Conservation (phyloP, 139 green algal species). For the Chlamydomonas sp. region DNA sequence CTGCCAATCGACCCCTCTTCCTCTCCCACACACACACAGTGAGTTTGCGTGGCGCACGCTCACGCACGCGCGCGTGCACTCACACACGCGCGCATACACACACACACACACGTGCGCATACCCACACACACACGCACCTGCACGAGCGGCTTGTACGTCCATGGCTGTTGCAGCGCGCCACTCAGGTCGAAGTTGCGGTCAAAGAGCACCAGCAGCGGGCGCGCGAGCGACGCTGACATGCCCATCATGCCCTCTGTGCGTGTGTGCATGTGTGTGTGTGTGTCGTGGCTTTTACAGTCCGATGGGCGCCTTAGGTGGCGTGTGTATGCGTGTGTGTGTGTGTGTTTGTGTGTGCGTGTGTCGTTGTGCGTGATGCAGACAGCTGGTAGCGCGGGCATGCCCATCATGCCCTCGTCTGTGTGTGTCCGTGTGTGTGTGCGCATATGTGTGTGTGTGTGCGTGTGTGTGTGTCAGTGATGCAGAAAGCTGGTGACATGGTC, state of each 20-base stretch:
- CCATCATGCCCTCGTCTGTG: too few relatives aligned
- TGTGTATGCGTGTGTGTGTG: not conserved
- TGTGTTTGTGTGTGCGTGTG: too few relatives aligned
- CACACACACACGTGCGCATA: too few relatives aligned
- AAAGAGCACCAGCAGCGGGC: constrained; percentile 93
- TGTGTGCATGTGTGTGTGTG: not conserved
- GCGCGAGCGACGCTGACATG: constrained; percentile 48
- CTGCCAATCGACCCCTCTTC: too few relatives aligned
- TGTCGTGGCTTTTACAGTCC: not conserved
- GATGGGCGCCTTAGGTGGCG: not conserved
- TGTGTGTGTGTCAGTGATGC: not conserved
- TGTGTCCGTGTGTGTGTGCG: not conserved
- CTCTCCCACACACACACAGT: too few relatives aligned
- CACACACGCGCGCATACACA: too few relatives aligned
- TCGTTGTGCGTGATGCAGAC: not conserved
- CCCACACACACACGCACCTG: too few relatives aligned
- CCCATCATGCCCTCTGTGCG: not conserved
- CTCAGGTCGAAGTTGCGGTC: constrained; percentile 97
- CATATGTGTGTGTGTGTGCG: not conserved
- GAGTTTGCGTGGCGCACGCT: too few relatives aligned
- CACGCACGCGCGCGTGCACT: too few relatives aligned
- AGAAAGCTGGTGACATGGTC: too few relatives aligned
- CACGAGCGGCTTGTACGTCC: constrained; percentile 96
- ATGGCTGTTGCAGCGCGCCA: constrained; percentile 81
- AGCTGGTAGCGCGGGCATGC: too few relatives aligned